These are phyloP conservation scores for Diaporthe capsici DNA, from an alignment of 2,329 filamentous ascomycete species.

Conservation along the genomic window DNA sequence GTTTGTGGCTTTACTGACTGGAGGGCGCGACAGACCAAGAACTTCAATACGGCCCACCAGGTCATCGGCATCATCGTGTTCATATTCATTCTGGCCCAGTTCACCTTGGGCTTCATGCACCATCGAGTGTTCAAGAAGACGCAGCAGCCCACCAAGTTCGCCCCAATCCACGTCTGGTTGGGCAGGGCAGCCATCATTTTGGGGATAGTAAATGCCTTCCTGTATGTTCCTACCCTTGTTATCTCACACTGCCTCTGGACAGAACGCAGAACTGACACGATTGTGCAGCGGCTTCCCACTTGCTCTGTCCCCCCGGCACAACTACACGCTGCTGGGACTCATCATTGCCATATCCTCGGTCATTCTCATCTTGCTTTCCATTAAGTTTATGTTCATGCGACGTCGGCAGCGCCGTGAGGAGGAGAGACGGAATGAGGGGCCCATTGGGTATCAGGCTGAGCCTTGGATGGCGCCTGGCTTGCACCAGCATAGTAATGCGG, in stretches of 20 bases:
- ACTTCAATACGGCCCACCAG: conserved; percentile 69
- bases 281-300: conserved; percentile 68
- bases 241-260: neutral
- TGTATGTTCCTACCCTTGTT: conserved; percentile 56
- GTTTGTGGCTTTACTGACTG: neutral
- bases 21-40: conserved; percentile 58
- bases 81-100: conserved; percentile 65
- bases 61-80: conserved; percentile 70
- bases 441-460: conserved; percentile 36
- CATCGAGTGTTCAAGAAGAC: conserved; percentile 68
- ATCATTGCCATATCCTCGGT: conserved; percentile 60
- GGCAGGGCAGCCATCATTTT: conserved; percentile 67
- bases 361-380: conserved; percentile 54
- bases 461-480: conserved; percentile 34
- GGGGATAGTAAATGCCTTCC: conserved; percentile 69
- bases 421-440: conserved; percentile 11
- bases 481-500: neutral
- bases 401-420: conserved; percentile 42
- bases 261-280: conserved; percentile 26
- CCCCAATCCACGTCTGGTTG: conserved; percentile 69
- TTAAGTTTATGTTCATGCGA: conserved; percentile 52
- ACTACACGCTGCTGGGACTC: conserved; percentile 63
- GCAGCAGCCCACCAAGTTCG: conserved; percentile 62
- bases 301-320: conserved; percentile 63
- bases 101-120: conserved; percentile 68